Base-by-base conservation (phyloP, 75 land plant species). In the Sequoiadendron giganteum region DNA sequence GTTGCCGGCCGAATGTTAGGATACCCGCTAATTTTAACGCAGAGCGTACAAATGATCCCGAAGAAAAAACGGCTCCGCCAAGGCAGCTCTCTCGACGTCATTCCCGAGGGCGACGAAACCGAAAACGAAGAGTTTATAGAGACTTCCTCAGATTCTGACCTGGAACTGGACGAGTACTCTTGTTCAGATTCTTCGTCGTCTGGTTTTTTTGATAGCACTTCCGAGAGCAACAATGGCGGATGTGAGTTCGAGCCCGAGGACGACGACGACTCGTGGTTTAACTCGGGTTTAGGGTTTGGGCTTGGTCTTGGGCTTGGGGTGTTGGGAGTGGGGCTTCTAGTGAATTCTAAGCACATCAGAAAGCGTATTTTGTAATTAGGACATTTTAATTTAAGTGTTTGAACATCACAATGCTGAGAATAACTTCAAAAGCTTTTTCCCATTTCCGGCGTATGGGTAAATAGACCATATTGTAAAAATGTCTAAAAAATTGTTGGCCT, bases 81-180 rank as follows among this genome's bases (percentile, higher is more conserved):
- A 3, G 85, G 86, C 38, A 61, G 76, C 56, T 75, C 77, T 56
- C 84, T 95, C 75, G 95, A 95, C 88, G 91, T 89, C 0, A 95
- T 95, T 55, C 95, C 94, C 0, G 95, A 94, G 91, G 94, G 89
- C 36, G 91, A 93, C 40, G 95, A 94, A 83, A 45, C 85, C 30
- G 89, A 86, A 16, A 65, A 6, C 28, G 70, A 25, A 25, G 28
- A 65, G 28, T 25, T 65, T 7, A 45, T 75, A 84, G 89, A 65
- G 91, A 47, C 5, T 9, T n/a, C 0, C 3, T 19, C 34, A 0
- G 5, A 47, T 47, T 45, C 30, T 16, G 11, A 77, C 13, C 36
- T 6, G 3, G 72, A 68, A 28, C 28, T 1, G 72, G 55, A 52
- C 21, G 70, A 25, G 9, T 65, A 7, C 21, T 28, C n/a, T 28